Base-by-base conservation (phyloP, 2,329 filamentous ascomycete genomes). In the Alternaria triticimaculans region DNA sequence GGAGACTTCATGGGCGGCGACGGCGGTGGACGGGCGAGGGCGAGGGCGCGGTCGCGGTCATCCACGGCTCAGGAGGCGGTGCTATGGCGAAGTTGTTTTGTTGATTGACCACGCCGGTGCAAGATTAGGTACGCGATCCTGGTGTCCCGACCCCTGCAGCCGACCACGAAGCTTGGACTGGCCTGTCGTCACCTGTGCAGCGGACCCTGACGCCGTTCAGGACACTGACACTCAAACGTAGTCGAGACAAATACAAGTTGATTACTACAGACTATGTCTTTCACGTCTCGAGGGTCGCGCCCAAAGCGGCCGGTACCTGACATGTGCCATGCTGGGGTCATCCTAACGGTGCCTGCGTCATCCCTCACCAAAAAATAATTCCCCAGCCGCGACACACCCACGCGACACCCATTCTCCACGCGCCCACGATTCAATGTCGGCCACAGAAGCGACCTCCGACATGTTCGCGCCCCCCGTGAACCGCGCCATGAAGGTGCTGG, bases 381-480 rank as follows among this genome's bases (percentile, higher is more conserved):
- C 53, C 48, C 55, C 30, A 45, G 37, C 51, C 41, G 61, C 49
- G 49, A 23, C 28, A 23, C 49, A 37, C 26, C 23, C 33, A 45
- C 48, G 56, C 37, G 20, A 49, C 37, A 41, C 54, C 54, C 5
- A 8, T 6, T 23, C 33, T 21, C n/a, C 23, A 49, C 20, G 30
- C 30, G 60, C 62, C 61, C 56, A 62, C 79, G 33, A 30, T 37
- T 60, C 64, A 41, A 78, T 78, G 77, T 68, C 71, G 55, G 66
- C 81, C 26, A 46, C 66, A 63, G 72, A 73, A 56, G 65, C 70
- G 55, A 64, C 82, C 21, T 49, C 60, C 65, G 73, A 75, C 55
- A 88, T 89, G 86, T 92, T 97, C 80, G 89, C 90, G 69, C 93
- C 94, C 50, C 94, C 94, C 23, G 85, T 94, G 63, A 90, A 95